Conservation (phyloP, 1,139 yeast genomes). For the Debaryomycetaceae sp. region DNA sequence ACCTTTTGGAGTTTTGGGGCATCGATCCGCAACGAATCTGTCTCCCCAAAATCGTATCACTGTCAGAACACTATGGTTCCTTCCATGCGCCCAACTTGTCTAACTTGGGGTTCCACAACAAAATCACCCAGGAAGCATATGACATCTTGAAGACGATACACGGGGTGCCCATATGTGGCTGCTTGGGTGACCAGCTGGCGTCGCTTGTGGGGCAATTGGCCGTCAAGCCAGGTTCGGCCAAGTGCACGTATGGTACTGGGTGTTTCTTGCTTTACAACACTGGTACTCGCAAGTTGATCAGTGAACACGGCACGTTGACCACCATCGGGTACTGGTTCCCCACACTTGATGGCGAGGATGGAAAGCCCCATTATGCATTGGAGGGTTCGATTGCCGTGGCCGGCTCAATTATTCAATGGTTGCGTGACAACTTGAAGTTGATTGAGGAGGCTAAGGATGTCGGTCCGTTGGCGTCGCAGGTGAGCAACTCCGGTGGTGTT, state of each 20-base stretch:
- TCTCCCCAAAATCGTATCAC: conserved; percentile 77
- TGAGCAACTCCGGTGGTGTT: conserved; percentile 82
- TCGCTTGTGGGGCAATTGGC: conserved; percentile 93
- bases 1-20: conserved; percentile 72
- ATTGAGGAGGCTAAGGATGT: conserved; percentile 81
- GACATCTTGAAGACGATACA: conserved; percentile 45
- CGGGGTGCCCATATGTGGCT: conserved; percentile 79
- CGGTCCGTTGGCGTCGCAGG: conserved; percentile 85
- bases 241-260: conserved; percentile 98
- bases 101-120: conserved; percentile 47
- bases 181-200: conserved; percentile 93
- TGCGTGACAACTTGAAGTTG: conserved; percentile 82
- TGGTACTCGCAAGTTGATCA: conserved; percentile 61
- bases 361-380: conserved; percentile 78
- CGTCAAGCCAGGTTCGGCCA: conserved; percentile 77
- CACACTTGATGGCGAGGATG: conserved; percentile 44
- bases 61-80: conserved; percentile 76
- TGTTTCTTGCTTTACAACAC: conserved; percentile 88
- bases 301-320: conserved; percentile 79
- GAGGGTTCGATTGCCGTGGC: conserved; percentile 98
- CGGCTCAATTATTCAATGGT: conserved; percentile 92
- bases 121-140: conserved; percentile 48
- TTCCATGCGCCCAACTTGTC: conserved; percentile 57
- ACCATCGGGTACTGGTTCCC: conserved; percentile 92
- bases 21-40: conserved; percentile 66